phyloP scores from a whole-genome alignment of 371 early-diverging fungal genomes.

The Entomophthora muscae region DNA sequence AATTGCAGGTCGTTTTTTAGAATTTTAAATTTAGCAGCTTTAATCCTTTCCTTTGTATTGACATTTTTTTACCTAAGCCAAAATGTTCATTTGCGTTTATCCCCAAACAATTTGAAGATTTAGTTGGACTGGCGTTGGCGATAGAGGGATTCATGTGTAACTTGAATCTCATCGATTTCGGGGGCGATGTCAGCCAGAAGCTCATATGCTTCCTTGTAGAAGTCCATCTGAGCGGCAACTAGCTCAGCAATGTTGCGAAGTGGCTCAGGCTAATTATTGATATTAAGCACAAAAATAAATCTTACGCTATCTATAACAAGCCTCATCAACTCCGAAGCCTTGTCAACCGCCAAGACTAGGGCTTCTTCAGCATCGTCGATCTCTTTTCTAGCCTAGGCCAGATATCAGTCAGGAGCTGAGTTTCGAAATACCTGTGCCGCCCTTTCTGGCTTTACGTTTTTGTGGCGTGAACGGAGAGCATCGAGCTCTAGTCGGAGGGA shows the following conservation, averaged over 20 bases:
- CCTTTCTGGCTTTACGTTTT: slow-evolving; percentile 39
- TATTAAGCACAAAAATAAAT: background rate
- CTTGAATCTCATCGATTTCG: slow-evolving; percentile 81
- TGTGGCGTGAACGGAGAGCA: slow-evolving; percentile 56
- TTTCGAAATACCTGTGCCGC: slow-evolving; percentile 24
- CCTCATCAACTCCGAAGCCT: slow-evolving; percentile 80
- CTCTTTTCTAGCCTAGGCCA: slow-evolving; percentile 29
- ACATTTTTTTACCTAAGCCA: too few relatives aligned
- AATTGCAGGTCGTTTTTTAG: too few relatives aligned
- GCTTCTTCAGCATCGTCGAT: slow-evolving; percentile 82
- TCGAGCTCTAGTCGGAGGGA: slow-evolving; percentile 64
- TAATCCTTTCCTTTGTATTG: too few relatives aligned
- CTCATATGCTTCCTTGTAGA: slow-evolving; percentile 64
- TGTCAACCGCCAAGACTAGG: slow-evolving; percentile 80
- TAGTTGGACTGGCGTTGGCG: slow-evolving; percentile 14
- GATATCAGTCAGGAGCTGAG: background rate
- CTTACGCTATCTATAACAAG: slow-evolving; percentile 60
- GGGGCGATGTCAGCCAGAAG: slow-evolving; percentile 59
- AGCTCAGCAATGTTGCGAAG: slow-evolving; percentile 66
- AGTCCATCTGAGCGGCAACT: slow-evolving; percentile 69
- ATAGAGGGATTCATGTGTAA: slow-evolving; percentile 74
- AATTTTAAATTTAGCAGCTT: too few relatives aligned
- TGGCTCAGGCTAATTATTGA: slow-evolving; percentile 43
- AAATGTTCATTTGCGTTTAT: too few relatives aligned
- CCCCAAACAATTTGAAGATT: too few relatives aligned